Conservation (phyloP, 768 basidiomycete species). For the Saitozyma podzolica region DNA sequence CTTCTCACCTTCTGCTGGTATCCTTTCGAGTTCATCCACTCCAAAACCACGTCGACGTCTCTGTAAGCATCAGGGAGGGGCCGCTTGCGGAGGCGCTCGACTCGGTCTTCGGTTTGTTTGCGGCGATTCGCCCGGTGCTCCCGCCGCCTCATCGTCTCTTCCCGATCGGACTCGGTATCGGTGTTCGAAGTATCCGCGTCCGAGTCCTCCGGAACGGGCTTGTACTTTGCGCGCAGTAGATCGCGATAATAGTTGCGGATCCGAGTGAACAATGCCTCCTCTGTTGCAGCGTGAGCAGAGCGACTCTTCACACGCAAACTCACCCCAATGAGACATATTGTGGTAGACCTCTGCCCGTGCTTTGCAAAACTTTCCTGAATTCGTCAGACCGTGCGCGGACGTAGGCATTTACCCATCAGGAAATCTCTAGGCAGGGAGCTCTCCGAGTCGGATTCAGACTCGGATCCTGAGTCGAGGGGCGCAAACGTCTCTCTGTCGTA, state of each 20-base stretch:
- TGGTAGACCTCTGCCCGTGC: constrained; percentile 42
- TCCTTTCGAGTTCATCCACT: constrained; percentile 45
- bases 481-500: constrained; percentile 73
- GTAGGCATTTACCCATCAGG: constrained; percentile 28
- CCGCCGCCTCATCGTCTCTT: constrained; percentile 14
- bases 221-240: constrained; percentile 43
- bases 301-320: constrained; percentile 57
- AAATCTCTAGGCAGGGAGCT: constrained; percentile 15
- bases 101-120: constrained; percentile 14
- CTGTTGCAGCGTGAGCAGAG: constrained; percentile 9
- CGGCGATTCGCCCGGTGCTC: constrained; percentile 6
- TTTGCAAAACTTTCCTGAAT: constrained; percentile 37
- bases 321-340: constrained; percentile 48
- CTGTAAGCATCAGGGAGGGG: constrained; percentile 17
- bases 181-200: constrained; percentile 8
- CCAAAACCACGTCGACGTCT: constrained; percentile 40
- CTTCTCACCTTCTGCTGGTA: constrained; percentile 34
- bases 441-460: constrained; percentile 58
- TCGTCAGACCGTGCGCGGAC: constrained; percentile 2
- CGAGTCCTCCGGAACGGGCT: constrained; percentile 49
- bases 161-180: constrained; percentile 21
- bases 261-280: constrained; percentile 31
- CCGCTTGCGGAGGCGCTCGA: constrained; percentile 9
- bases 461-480: constrained; percentile 16
- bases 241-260: constrained; percentile 37